Base-by-base conservation (phyloP, 805 yeast species). In the Myxozyma mucilagina region DNA sequence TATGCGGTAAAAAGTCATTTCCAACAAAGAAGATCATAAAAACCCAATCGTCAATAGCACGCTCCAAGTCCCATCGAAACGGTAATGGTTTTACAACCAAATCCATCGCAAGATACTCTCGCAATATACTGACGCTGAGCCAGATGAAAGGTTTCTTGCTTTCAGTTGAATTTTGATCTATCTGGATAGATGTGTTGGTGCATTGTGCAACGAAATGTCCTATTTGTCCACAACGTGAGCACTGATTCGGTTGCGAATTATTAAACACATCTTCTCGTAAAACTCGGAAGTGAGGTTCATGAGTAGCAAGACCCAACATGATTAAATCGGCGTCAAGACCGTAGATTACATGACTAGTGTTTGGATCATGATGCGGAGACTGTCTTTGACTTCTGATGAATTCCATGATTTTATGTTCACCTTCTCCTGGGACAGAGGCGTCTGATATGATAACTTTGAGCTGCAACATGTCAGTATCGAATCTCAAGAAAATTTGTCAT, bases 1-100 rank as follows among this genome's bases (percentile, higher is more conserved):
- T 78, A 75, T 93, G 98, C 0, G 99, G 99, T 70, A 94, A 78
- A 80, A 94, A 94, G 84, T 94, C 99, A 72, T 94, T 94, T 75
- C 99, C 99, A 66, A 93, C 96, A 72, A 94, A 94, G 78, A 94
- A 94, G 81, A 98, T 93, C 92, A 94, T 87, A 68, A 94, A 94
- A 14, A 94, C 90, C 99, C 99, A 94, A 75, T 94, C 99, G 72
- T 94, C 99, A 63, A 94, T 87, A 1, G 98, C 97, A 61, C 99
- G 80, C 76, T 94, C 99, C 56, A 92, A 74, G 72, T 94, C 97
- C 75, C 87, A 91, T 20, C 84, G 81, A 70, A 89, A 87, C 1
- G 90, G 82, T 18, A 87, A 71, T 43, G 86, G 80, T 3, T 91
- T 89, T 34, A 88, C 84, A 59, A 78, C 79, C 52, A 94, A 79